Evolutionary conservation across 2,329 filamentous ascomycete species (phyloP).

Genomic region (Teratosphaeria epicoccoides): DNA sequence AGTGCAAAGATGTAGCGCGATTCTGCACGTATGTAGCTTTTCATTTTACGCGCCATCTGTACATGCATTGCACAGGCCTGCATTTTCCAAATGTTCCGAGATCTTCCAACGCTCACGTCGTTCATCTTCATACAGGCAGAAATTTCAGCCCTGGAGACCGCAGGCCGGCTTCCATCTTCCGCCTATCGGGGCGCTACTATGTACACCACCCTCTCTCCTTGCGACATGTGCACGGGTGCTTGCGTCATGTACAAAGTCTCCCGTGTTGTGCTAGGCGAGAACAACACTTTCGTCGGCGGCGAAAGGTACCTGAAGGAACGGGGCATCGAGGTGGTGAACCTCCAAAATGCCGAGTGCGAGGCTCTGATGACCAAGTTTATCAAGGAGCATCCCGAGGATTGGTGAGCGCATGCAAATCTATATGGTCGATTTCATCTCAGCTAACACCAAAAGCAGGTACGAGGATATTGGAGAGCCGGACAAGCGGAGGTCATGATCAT

Average conservation of each 20-base stretch:
- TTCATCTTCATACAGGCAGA: conserved; percentile 47
- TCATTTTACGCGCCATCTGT: not conserved
- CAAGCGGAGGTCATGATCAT: conserved; percentile 13
- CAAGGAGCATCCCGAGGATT: conserved; percentile 58
- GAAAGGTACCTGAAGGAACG: conserved; percentile 58
- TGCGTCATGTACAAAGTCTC: conserved; percentile 66
- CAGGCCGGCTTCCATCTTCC: conserved; percentile 58
- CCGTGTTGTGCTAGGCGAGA: conserved; percentile 68
- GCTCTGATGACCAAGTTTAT: conserved; percentile 64
- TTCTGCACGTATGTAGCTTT: conserved; percentile 50
- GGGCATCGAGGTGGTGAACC: conserved; percentile 62
- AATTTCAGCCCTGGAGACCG: conserved; percentile 64
- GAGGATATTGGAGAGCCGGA: conserved; percentile 27
- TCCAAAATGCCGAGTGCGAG: conserved; percentile 55
- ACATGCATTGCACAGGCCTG: not conserved
- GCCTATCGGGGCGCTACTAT: conserved; percentile 65
- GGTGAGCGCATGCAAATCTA: conserved; percentile 26
- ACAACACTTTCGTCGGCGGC: conserved; percentile 62
- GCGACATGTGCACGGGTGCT: conserved; percentile 72
- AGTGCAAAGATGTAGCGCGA: conserved; percentile 60
- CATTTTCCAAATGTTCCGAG: not conserved
- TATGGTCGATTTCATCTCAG: conserved; percentile 6
- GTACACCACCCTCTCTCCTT: conserved; percentile 71
- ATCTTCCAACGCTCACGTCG: not conserved
- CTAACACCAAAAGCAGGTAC: conserved; percentile 19